Percentiles rank a stretch among this genome's conserved stretches.
Evolutionary conservation across 345 rosid species (phyloP).

Genomic region (Rhodamnia argentea): DNA sequence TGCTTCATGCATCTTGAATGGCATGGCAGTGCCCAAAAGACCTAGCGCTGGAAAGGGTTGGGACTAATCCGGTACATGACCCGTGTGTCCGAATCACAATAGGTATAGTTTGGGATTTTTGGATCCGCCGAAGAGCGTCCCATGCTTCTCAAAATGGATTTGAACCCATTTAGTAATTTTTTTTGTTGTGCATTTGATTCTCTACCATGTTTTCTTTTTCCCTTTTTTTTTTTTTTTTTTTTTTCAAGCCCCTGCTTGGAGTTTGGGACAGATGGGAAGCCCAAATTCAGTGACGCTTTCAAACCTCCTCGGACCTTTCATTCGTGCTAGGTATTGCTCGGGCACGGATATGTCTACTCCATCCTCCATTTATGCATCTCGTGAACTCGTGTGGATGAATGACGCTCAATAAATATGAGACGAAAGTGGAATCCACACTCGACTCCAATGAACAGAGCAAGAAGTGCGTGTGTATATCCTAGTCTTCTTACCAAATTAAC

Average conservation of each 20-base stretch:
- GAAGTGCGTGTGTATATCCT: background rate
- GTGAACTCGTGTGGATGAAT: background rate
- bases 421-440: background rate
- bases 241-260: background rate
- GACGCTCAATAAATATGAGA: background rate
- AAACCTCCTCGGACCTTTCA: background rate
- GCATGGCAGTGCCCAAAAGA: background rate
- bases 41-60: background rate
- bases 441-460: background rate
- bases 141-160: background rate
- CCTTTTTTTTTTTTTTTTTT: background rate
- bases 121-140: background rate
- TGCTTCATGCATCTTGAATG: background rate
- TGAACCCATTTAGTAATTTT: background rate
- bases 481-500: no score
- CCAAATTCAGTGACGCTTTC: background rate
- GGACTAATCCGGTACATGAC: background rate
- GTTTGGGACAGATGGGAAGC: background rate
- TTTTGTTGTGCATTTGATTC: background rate
- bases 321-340: background rate
- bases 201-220: background rate
- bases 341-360: background rate
- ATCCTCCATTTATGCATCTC: background rate
- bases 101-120: background rate
- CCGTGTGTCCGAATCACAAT: background rate